Conservation (phyloP, 2,329 filamentous ascomycete genomes). For the Xylariales sp. region DNA sequence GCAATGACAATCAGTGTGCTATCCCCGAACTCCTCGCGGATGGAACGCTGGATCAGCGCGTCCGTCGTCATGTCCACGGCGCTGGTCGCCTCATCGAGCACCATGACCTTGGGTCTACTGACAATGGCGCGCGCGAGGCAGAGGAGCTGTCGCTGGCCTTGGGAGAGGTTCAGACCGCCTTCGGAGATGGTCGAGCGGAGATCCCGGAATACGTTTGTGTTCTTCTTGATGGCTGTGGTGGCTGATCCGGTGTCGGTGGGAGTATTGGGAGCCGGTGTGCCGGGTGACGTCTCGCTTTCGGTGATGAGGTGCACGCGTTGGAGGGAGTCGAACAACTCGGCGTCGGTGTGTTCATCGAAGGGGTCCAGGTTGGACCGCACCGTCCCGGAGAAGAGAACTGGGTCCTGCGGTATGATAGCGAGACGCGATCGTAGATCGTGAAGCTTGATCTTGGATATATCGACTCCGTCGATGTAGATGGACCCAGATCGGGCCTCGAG, state of each 20-base stretch:
- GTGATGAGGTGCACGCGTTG: constrained; percentile 63
- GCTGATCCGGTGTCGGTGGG: constrained; percentile 24
- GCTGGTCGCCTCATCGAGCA: constrained; percentile 74
- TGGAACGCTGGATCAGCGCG: constrained; percentile 66
- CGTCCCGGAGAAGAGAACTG: constrained; percentile 76
- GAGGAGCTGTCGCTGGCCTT: constrained; percentile 72
- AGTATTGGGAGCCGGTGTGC: constrained; percentile 21
- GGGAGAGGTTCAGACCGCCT: constrained; percentile 69
- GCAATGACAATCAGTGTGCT: constrained; percentile 70
- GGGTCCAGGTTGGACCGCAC: constrained; percentile 73
- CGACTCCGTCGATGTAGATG: constrained; percentile 67
- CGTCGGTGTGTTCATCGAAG: constrained; percentile 65
- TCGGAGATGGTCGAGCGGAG: constrained; percentile 63
- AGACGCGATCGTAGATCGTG: constrained; percentile 67
- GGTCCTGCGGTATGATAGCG: constrained; percentile 77
- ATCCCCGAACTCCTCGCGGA: constrained; percentile 66
- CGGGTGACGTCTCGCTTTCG: constrained; percentile 34
- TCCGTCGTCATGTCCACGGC: constrained; percentile 77
- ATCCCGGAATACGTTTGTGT: constrained; percentile 61
- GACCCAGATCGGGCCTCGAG: constrained; percentile 62
- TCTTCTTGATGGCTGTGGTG: constrained; percentile 35
- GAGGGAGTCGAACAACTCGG: constrained; percentile 64
- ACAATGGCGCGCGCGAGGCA: constrained; percentile 72
- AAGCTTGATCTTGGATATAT: constrained; percentile 68
- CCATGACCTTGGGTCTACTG: constrained; percentile 68